Percentiles rank a stretch among this genome's conserved stretches.
These are phyloP conservation scores for Ogataea nakhonphanomensis DNA, from an alignment of 805 yeast genomes.

Conservation along the genomic window DNA sequence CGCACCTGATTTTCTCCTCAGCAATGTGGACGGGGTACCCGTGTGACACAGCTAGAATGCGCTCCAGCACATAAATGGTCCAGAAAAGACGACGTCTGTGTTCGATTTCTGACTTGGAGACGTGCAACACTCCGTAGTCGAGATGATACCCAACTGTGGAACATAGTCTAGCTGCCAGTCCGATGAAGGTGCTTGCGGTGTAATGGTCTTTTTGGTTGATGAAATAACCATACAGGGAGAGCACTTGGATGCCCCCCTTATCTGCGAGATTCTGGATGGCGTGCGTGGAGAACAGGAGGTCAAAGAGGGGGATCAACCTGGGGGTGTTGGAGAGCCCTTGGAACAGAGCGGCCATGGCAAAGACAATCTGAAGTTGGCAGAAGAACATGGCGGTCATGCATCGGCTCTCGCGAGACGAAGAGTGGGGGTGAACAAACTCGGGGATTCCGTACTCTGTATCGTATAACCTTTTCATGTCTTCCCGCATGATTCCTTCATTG, in stretches of 20 bases:
- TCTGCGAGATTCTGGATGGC: slow-evolving; percentile 63
- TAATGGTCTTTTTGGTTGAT: slow-evolving; percentile 70
- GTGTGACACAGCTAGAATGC: slow-evolving; percentile 69
- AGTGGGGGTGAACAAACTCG: background rate
- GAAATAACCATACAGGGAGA: slow-evolving; percentile 63
- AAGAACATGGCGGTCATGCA: slow-evolving; percentile 65
- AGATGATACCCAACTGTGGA: slow-evolving; percentile 68
- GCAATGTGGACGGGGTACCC: slow-evolving; percentile 69
- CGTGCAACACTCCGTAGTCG: slow-evolving; percentile 57
- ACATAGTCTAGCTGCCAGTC: slow-evolving; percentile 61
- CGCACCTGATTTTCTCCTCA: slow-evolving; percentile 68
- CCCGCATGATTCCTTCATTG: slow-evolving; percentile 67
- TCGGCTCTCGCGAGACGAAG: slow-evolving; percentile 33
- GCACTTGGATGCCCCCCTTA: slow-evolving; percentile 68
- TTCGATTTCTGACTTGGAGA: slow-evolving; percentile 42
- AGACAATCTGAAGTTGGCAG: slow-evolving; percentile 60
- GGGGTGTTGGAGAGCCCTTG: slow-evolving; percentile 29
- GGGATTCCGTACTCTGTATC: slow-evolving; percentile 27
- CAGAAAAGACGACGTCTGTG: slow-evolving; percentile 33
- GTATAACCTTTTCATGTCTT: slow-evolving; percentile 54
- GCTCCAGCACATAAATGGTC: slow-evolving; percentile 31
- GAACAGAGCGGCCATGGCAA: slow-evolving; percentile 73
- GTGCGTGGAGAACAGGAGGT: slow-evolving; percentile 65
- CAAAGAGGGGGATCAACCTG: slow-evolving; percentile 61
- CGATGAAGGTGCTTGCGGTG: slow-evolving; percentile 66